Percentiles rank a stretch among this genome's conserved stretches.
phyloP scores from a whole-genome alignment of 305 asterid genomes.

The Fraxinus angustifolia region DNA sequence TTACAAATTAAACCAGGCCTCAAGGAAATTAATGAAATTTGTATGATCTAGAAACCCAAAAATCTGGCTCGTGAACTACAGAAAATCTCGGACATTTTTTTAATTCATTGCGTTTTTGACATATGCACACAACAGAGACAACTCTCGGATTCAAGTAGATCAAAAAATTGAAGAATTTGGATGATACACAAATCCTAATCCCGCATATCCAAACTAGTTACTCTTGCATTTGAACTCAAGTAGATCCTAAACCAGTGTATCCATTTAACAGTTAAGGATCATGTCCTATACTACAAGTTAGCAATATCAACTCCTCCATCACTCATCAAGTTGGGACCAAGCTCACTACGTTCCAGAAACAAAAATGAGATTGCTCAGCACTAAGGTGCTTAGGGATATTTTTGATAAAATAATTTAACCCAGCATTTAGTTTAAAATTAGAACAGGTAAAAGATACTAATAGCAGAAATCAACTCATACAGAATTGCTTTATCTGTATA shows the following conservation, averaged over 20 bases:
- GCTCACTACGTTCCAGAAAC: not conserved
- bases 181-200: not conserved
- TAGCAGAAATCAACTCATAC: not conserved
- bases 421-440: not conserved
- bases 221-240: not conserved
- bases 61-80: not conserved
- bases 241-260: not conserved
- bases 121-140: not conserved
- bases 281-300: not conserved
- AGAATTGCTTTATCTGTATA: not conserved
- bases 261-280: not conserved
- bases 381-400: not conserved
- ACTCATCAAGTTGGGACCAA: not conserved
- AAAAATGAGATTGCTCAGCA: not conserved
- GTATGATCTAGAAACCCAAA: not conserved
- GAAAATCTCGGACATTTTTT: not conserved
- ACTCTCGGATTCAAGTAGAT: not conserved
- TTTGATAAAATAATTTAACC: not conserved
- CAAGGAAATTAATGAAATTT: not conserved
- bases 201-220: not conserved
- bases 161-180: not conserved
- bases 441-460: not conserved
- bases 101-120: not conserved
- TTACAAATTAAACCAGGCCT: not conserved
- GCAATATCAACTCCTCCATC: not conserved